These are phyloP conservation scores for Globisporangium nunn DNA, from an alignment of 352 stramenopile genomes.

Conservation along the genomic window DNA sequence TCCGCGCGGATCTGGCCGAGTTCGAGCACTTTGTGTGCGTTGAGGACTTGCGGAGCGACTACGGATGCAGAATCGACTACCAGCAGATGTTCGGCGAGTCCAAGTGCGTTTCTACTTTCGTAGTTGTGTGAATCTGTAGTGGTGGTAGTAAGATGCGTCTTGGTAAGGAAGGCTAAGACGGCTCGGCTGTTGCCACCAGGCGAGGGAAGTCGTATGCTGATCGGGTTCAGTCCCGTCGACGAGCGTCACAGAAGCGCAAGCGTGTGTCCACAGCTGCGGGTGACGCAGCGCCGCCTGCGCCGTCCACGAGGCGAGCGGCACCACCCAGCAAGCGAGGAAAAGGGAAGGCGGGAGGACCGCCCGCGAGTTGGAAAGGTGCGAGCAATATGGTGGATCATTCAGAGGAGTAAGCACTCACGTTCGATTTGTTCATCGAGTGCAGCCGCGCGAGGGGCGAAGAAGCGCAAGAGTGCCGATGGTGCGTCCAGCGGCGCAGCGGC, in stretches of 20 bases:
- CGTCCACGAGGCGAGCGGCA: constrained; percentile 9
- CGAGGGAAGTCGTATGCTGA: constrained; percentile 48
- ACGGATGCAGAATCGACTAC: constrained; percentile 60
- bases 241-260: constrained; percentile 10
- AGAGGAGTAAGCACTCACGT: background rate
- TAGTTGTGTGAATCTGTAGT: background rate
- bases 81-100: constrained; percentile 64
- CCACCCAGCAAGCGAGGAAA: background rate
- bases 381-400: background rate
- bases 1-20: constrained; percentile 38
- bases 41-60: constrained; percentile 44
- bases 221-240: constrained; percentile 49
- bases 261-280: constrained; percentile 13
- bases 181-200: constrained; percentile 4
- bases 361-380: constrained; percentile 7
- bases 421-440: background rate
- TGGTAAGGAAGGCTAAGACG: too few species aligned
- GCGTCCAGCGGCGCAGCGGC: background rate
- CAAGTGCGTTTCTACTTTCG: constrained; percentile 21
- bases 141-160: too few species aligned
- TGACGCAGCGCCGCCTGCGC: background rate
- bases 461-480: constrained; percentile 1
- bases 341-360: background rate
- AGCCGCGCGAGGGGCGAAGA: constrained; percentile 6
- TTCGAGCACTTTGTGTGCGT: constrained; percentile 65